These are phyloP conservation scores for Kalmusia sp. DNA, from an alignment of 2,329 filamentous ascomycete species.

Conservation along the genomic window DNA sequence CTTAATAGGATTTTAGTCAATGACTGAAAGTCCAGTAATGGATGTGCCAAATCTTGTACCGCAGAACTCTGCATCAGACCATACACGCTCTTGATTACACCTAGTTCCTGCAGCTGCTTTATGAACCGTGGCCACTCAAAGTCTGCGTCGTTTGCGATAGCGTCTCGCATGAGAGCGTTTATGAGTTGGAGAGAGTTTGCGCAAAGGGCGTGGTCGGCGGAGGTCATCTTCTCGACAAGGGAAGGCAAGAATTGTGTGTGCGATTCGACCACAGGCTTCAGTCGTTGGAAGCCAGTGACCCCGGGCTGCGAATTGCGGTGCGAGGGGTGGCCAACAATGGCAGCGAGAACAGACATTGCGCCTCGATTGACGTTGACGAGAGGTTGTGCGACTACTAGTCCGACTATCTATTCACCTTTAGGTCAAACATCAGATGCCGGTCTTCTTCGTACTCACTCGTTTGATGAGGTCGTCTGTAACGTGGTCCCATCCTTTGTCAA, in stretches of 20 bases:
- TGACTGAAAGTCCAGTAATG: constrained; percentile 90
- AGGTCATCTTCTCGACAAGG: constrained; percentile 88
- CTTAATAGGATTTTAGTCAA: constrained; percentile 85
- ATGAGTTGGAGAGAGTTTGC: constrained; percentile 95
- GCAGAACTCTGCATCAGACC: constrained; percentile 93
- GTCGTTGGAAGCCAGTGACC: constrained; percentile 84
- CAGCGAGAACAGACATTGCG: constrained; percentile 95
- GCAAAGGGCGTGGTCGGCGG: constrained; percentile 93
- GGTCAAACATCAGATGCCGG: constrained; percentile 14
- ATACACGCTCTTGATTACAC: constrained; percentile 88
- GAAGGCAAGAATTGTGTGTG: constrained; percentile 95
- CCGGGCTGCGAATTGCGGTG: constrained; percentile 61
- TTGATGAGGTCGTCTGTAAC: constrained; percentile 76
- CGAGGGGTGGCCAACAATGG: constrained; percentile 87
- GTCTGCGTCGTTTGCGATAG: constrained; percentile 76
- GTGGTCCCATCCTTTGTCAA: constrained; percentile 97
- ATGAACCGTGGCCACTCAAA: constrained; percentile 96
- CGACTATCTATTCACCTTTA: constrained; percentile 68
- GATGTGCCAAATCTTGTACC: constrained; percentile 87
- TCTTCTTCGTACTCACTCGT: constrained; percentile 57
- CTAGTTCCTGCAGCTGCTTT: constrained; percentile 89
- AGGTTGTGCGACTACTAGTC: constrained; percentile 92
- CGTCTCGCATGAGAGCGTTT: constrained; percentile 93
- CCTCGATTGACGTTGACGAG: constrained; percentile 96
- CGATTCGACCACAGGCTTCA: constrained; percentile 89